Evolutionary conservation across 257 asterid genomes (phyloP), one percentile per base, ranked within the genome.

Genomic region (Fraxinus americana): DNA sequence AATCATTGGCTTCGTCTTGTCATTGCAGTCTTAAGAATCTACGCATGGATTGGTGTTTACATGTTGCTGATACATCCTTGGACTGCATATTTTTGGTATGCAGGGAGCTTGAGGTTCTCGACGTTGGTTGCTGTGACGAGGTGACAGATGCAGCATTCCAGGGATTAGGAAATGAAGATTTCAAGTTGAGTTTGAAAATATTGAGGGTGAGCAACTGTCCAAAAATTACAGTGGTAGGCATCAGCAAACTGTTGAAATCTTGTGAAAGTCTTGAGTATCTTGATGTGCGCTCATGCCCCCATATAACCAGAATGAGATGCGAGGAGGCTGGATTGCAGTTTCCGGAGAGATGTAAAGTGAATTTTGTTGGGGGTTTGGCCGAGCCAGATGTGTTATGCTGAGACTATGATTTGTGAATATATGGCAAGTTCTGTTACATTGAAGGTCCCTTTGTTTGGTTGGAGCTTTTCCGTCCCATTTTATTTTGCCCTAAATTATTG

Each of bases 21-120:
- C 68, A 66, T 54, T 72, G 77, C 41, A 90, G 90, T 80, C 97
- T 95, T 70, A 88, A 86, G 85, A 88, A 75, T 81, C 91, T 95
- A 69, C 90, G 97, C 32, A 95, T 95, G 99, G 98, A 93, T 86
- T 95, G 99, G 99, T 95, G 98, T 85, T 81, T 86, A 75, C 91
- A 90, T 45, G 78, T 91, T 50, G 87, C 99, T 2, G 97, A 91
- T 74, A 21, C 80, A 16, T 89, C 97, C 35, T 39, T 95, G 78
- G 89, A 82, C 54, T 80, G 86, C 82, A 73, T 95, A 38, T 77
- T 95, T 69, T 79, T 35, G 54, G 77, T 85, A 32, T 95, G 99
- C 84, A 77, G 67, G 82, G 88, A 89, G 81, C 96, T 95, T 16
- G 99, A 93, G 92, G 88, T 91, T 78, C 96, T 95, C 36, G 97